Conservation (phyloP, 2,329 filamentous ascomycete genomes). For the Cladosporium oxysporum region DNA sequence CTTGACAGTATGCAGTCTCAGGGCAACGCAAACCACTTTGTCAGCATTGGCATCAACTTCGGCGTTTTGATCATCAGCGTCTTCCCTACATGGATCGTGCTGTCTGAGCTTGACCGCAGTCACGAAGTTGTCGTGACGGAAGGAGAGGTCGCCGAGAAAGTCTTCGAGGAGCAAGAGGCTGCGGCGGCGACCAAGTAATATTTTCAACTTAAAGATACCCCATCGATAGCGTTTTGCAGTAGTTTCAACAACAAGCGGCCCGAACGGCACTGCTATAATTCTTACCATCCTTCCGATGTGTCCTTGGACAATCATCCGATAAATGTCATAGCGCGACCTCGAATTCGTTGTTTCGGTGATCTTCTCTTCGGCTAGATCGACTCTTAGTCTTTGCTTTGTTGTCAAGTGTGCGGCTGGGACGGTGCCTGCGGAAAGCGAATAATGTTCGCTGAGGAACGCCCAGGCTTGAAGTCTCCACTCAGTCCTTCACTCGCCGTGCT, state of each 20-base stretch:
- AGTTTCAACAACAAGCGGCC: constrained; percentile 19
- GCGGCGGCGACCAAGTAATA: constrained; percentile 1
- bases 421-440: constrained; percentile 3
- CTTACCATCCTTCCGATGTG: neutral
- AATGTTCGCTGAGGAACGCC: neutral
- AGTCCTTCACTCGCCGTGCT: neutral
- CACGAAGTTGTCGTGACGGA: constrained; percentile 29
- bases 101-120: constrained; percentile 36
- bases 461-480: neutral
- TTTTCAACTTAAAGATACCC: constrained; percentile 18
- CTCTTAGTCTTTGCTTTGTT: constrained; percentile 1
- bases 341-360: neutral
- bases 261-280: constrained; percentile 12
- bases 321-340: neutral
- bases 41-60: constrained; percentile 41
- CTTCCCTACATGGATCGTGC: constrained; percentile 38
- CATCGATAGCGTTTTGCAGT: constrained; percentile 11
- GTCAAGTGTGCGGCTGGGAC: constrained; percentile 3
- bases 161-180: constrained; percentile 4
- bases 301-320: too few species aligned
- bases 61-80: constrained; percentile 37
- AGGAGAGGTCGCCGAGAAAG: neutral
- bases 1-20: constrained; percentile 37
- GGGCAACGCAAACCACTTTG: constrained; percentile 40
- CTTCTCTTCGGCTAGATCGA: neutral